Conservation (phyloP, 1,284 basidiomycete species). For the Boletus sp. region DNA sequence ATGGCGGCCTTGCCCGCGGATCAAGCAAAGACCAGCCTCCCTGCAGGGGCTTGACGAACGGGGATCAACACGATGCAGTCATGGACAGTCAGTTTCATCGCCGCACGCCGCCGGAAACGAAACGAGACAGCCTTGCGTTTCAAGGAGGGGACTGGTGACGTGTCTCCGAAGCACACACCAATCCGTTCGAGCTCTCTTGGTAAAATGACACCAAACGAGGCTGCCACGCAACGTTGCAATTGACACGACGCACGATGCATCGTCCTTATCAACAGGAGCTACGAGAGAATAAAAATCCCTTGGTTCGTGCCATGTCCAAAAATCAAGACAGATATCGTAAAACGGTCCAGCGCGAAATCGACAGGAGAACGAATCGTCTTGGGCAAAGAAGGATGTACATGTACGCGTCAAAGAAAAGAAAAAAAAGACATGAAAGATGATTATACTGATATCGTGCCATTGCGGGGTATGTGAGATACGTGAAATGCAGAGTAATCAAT, state of each 20-base stretch:
- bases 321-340: constrained; percentile 10
- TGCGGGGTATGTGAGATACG: constrained; percentile 36
- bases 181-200: background rate
- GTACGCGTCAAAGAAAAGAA: constrained; percentile 25
- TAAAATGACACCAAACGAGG: background rate
- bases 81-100: background rate
- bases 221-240: background rate
- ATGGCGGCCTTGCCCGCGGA: constrained; percentile 14
- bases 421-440: constrained; percentile 34
- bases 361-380: constrained; percentile 15
- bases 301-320: constrained; percentile 10
- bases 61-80: background rate
- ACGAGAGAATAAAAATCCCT: background rate
- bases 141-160: background rate
- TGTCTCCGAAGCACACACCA: background rate
- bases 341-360: constrained; percentile 12
- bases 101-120: constrained; percentile 1
- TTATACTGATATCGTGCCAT: constrained; percentile 33
- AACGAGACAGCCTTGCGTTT: background rate
- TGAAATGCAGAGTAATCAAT: constrained; percentile 32
- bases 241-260: background rate
- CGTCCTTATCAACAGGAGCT: background rate
- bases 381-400: constrained; percentile 6
- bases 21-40: constrained; percentile 6
- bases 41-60: background rate